Conservation (phyloP, 768 basidiomycete species). For the Artomyces pyxidatus region DNA sequence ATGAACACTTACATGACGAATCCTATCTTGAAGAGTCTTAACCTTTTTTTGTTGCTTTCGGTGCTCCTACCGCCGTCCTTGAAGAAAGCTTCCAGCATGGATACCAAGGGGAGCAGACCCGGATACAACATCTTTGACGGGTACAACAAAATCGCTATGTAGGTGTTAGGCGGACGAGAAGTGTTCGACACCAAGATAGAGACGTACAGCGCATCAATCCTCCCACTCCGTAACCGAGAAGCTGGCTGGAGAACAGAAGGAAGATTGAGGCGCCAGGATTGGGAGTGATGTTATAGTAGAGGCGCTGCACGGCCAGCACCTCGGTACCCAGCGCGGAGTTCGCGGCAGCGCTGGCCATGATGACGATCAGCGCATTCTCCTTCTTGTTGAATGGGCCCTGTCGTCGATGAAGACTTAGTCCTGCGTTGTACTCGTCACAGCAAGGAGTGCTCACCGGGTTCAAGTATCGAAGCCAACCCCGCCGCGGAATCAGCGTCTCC, state of each 20-base stretch:
- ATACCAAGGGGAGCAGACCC: constrained; percentile 34
- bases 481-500: constrained; percentile 37
- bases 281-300: constrained; percentile 39
- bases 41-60: constrained; percentile 27
- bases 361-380: constrained; percentile 49
- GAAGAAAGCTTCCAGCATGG: constrained; percentile 43
- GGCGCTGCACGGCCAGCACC: constrained; percentile 41
- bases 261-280: constrained; percentile 38
- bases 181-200: background rate
- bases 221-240: constrained; percentile 45
- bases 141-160: constrained; percentile 39
- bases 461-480: constrained; percentile 39
- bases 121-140: constrained; percentile 48
- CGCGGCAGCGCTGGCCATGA: constrained; percentile 49
- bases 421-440: too few relatives aligned
- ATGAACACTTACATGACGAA: constrained; percentile 23
- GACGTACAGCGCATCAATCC: constrained; percentile 40
- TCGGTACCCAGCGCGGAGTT: constrained; percentile 47
- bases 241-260: constrained; percentile 27
- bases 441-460: constrained; percentile 36
- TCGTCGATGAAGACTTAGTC: background rate
- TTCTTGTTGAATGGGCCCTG: constrained; percentile 54
- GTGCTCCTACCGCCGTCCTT: constrained; percentile 26
- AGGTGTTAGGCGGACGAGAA: background rate
- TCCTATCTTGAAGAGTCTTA: constrained; percentile 43